Percentiles rank a stretch among this genome's conserved stretches.
These are phyloP conservation scores for Saccharomyces hybrid DNA, from an alignment of 1,139 yeast genomes.

Conservation along the genomic window DNA sequence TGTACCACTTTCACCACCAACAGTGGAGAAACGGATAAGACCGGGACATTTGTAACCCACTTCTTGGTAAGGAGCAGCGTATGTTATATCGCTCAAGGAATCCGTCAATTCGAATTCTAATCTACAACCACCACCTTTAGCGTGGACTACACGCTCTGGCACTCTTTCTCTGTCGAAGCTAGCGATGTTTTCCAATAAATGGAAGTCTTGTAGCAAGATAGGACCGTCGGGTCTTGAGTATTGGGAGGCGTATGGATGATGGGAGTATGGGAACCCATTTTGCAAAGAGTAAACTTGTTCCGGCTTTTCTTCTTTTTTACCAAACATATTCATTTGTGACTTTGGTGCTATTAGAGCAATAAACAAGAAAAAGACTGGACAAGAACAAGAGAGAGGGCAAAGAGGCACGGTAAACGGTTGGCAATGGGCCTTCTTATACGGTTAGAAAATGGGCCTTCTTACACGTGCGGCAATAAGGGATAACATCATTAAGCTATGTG, in stretches of 20 bases:
- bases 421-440: too few relatives aligned
- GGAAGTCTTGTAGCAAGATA: slow-evolving; percentile 68
- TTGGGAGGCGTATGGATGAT: slow-evolving; percentile 56
- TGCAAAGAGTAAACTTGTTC: slow-evolving; percentile 46
- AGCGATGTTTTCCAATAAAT: slow-evolving; percentile 67
- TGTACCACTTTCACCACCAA: slow-evolving; percentile 81
- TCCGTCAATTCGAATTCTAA: slow-evolving; percentile 79
- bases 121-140: slow-evolving; percentile 83
- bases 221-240: slow-evolving; percentile 70
- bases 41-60: slow-evolving; percentile 71
- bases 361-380: background rate
- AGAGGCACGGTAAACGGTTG: too few relatives aligned
- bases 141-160: slow-evolving; percentile 87
- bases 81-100: slow-evolving; percentile 66
- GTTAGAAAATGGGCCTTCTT: background rate
- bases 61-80: slow-evolving; percentile 61
- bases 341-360: background rate
- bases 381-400: background rate
- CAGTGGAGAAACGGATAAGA: slow-evolving; percentile 78
- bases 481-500: background rate
- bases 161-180: slow-evolving; percentile 84
- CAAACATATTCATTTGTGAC: background rate
- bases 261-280: slow-evolving; percentile 54
- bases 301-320: slow-evolving; percentile 1
- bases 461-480: background rate